Evolutionary conservation across 805 yeast species (phyloP).

Genomic region (Metschnikowia drakensbergensis): DNA sequence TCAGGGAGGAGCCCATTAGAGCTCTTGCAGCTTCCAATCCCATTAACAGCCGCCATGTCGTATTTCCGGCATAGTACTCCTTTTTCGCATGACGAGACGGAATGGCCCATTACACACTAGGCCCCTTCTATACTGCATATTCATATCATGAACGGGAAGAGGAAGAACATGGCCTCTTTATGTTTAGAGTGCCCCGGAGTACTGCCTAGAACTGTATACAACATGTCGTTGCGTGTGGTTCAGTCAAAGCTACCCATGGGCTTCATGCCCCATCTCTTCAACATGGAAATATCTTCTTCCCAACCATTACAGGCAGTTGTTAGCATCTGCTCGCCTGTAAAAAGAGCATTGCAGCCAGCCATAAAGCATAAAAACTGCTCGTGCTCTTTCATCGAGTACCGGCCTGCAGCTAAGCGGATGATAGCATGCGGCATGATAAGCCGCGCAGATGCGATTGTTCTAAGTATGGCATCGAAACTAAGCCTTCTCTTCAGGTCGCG

Average conservation of each 20-base stretch:
- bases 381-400: constrained; percentile 74
- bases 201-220: not conserved
- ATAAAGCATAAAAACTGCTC: constrained; percentile 73
- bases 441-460: constrained; percentile 75
- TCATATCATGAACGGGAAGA: too few species aligned
- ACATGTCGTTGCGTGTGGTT: not conserved
- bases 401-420: constrained; percentile 74
- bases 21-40: too few species aligned
- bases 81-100: too few species aligned
- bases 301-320: constrained; percentile 82
- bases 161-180: too few species aligned
- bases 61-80: too few species aligned
- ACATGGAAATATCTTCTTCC: constrained; percentile 74
- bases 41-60: too few species aligned
- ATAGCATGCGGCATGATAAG: constrained; percentile 69
- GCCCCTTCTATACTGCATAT: too few species aligned
- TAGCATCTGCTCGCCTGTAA: constrained; percentile 77
- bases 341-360: constrained; percentile 77
- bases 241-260: constrained; percentile 48
- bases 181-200: too few species aligned
- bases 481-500: constrained; percentile 37
- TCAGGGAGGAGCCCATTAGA: too few species aligned
- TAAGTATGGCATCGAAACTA: constrained; percentile 57
- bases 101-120: too few species aligned
- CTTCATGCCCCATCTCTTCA: constrained; percentile 63